A percentile compares a stretch with the other conserved stretches of the same genome.
Conservation (phyloP, 805 yeast species). For the Nakazawaea ambrosiae region DNA sequence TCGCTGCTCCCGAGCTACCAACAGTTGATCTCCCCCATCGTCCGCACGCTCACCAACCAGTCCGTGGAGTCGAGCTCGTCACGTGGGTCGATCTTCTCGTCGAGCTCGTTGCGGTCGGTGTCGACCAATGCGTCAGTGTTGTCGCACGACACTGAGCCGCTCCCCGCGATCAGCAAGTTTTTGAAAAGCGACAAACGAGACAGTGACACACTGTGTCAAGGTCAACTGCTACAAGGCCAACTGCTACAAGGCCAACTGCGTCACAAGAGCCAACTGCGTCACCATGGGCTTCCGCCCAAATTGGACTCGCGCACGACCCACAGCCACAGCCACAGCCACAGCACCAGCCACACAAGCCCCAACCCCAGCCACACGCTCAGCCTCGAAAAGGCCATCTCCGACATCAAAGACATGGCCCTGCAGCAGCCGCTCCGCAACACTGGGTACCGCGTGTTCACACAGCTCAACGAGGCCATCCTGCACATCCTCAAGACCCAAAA, state of each 20-base stretch:
- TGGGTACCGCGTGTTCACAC: slow-evolving; percentile 20
- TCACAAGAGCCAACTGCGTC: neutral
- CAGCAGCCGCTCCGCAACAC: slow-evolving; percentile 12
- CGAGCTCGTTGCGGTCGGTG: slow-evolving; percentile 4
- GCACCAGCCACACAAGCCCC: neutral
- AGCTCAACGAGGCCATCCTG: slow-evolving; percentile 17
- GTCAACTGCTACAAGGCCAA: neutral
- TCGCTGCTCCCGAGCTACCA: slow-evolving; percentile 10
- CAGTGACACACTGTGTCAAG: neutral
- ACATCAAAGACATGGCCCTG: slow-evolving; percentile 13
- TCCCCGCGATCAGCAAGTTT: slow-evolving; percentile 9
- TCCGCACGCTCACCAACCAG: slow-evolving; percentile 5
- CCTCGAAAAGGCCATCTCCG: slow-evolving; percentile 14
- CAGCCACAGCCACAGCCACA: slow-evolving; percentile 8
- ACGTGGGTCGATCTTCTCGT: slow-evolving; percentile 5
- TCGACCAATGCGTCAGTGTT: neutral
- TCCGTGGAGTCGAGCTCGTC: slow-evolving; percentile 5
- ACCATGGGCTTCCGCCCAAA: no score
- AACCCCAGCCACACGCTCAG: slow-evolving; percentile 6
- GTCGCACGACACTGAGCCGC: slow-evolving; percentile 1
- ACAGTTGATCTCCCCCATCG: slow-evolving; percentile 4
- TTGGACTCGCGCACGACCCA: no score
- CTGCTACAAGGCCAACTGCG: neutral
- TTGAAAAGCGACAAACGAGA: slow-evolving; percentile 3
- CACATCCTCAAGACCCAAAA: slow-evolving; percentile 5